A percentile compares a stretch with the other conserved stretches of the same genome.
phyloP scores from a whole-genome alignment of 352 stramenopile genomes.

The Phytophthora uliginosa region DNA sequence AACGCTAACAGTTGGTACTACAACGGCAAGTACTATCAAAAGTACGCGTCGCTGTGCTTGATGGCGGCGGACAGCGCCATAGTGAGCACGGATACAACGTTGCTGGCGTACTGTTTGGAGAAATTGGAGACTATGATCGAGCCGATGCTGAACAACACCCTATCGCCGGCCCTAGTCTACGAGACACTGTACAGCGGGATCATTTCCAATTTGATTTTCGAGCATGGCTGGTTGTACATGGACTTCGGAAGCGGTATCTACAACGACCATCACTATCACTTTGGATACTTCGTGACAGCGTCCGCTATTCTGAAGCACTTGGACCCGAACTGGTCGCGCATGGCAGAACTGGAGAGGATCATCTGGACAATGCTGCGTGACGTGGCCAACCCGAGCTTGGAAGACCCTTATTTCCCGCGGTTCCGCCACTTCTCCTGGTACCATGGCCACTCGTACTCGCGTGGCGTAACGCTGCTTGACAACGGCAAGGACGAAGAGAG shows the following conservation, averaged over 20 bases:
- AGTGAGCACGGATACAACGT: constrained; percentile 53
- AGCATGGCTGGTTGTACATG: constrained; percentile 53
- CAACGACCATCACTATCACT: constrained; percentile 91
- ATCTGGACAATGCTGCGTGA: constrained; percentile 78
- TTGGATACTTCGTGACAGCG: constrained; percentile 75
- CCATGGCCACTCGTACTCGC: constrained; percentile 80
- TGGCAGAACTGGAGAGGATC: constrained; percentile 66
- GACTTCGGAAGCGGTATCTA: constrained; percentile 86
- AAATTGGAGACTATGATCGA: constrained; percentile 70
- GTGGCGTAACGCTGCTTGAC: constrained; percentile 63
- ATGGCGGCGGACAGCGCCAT: constrained; percentile 67
- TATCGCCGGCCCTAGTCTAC: constrained; percentile 64
- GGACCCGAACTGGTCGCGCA: constrained; percentile 66
- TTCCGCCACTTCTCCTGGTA: constrained; percentile 88
- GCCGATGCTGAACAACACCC: constrained; percentile 68
- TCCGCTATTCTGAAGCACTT: constrained; percentile 74
- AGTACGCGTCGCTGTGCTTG: constrained; percentile 83
- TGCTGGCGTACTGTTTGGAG: constrained; percentile 58
- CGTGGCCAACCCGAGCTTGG: constrained; percentile 68
- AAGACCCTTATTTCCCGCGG: constrained; percentile 65
- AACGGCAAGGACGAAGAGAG: constrained; percentile 85
- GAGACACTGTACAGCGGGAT: constrained; percentile 77
- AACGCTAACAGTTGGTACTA: constrained; percentile 75
- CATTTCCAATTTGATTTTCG: constrained; percentile 57
- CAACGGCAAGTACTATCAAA: constrained; percentile 82